These are phyloP conservation scores for Starmerella ratchasimensis DNA, from an alignment of 805 yeast species.

Conservation along the genomic window DNA sequence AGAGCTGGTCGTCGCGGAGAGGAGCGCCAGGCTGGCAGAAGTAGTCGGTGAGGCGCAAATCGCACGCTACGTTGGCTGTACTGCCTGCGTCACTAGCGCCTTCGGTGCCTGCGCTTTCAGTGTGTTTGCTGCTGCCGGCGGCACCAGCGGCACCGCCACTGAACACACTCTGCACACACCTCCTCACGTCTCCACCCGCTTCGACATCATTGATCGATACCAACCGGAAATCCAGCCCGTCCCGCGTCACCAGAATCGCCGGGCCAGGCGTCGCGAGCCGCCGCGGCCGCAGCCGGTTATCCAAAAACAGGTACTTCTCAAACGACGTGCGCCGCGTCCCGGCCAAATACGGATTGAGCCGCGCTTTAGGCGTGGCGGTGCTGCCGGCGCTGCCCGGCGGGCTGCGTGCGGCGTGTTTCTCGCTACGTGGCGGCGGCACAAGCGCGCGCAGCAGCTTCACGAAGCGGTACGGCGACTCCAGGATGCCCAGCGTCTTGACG, in stretches of 20 bases:
- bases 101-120: no score
- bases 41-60: slow-evolving; percentile 54
- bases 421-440: slow-evolving; percentile 7
- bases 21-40: slow-evolving; percentile 32
- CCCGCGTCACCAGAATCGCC: slow-evolving; percentile 47
- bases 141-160: slow-evolving; percentile 23
- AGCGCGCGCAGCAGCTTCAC: slow-evolving; percentile 39
- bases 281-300: slow-evolving; percentile 25
- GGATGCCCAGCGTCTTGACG: slow-evolving; percentile 32
- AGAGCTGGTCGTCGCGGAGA: slow-evolving; percentile 21
- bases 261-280: slow-evolving; percentile 21
- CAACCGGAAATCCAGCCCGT: slow-evolving; percentile 43
- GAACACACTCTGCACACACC: slow-evolving; percentile 21
- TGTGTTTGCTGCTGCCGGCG: slow-evolving; percentile 11
- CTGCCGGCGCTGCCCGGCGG: not conserved
- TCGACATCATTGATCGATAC: slow-evolving; percentile 28
- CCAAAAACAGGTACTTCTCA: slow-evolving; percentile 19
- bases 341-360: slow-evolving; percentile 4
- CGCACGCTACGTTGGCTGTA: not conserved
- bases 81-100: no score
- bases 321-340: slow-evolving; percentile 18
- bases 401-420: not conserved
- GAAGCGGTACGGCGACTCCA: slow-evolving; percentile 42
- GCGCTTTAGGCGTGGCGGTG: not conserved
- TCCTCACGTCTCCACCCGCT: slow-evolving; percentile 30